These are phyloP conservation scores for Monosporascus sp. DNA, from an alignment of 2,329 filamentous ascomycete genomes.

Conservation along the genomic window DNA sequence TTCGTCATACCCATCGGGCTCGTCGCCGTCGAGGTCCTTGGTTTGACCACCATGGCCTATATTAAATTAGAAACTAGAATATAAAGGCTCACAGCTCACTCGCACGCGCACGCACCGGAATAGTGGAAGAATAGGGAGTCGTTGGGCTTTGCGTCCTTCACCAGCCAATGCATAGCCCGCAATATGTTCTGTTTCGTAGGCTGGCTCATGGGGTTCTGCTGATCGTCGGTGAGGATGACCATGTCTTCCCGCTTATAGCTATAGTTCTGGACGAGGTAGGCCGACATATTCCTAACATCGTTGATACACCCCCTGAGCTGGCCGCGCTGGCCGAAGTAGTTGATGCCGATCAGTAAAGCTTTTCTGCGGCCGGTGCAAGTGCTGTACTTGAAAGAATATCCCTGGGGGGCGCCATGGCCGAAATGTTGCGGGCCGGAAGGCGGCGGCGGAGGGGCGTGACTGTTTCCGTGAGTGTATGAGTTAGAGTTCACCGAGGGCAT, in stretches of 20 bases:
- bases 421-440: constrained; percentile 65
- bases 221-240: constrained; percentile 93
- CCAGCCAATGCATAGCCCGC: constrained; percentile 95
- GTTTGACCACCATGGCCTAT: constrained; percentile 71
- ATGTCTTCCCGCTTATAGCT: constrained; percentile 94
- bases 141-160: constrained; percentile 87
- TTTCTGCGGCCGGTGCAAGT: constrained; percentile 85
- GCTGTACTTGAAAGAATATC: constrained; percentile 86
- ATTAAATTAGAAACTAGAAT: constrained; percentile 10
- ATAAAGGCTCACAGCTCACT: constrained; percentile 3
- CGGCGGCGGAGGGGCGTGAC: constrained; percentile 58
- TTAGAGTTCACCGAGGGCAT: constrained; percentile 43
- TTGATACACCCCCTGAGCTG: constrained; percentile 94
- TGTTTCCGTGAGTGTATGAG: constrained; percentile 52
- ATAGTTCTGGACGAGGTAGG: constrained; percentile 82
- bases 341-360: constrained; percentile 88
- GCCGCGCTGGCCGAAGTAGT: constrained; percentile 90
- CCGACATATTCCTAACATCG: constrained; percentile 95
- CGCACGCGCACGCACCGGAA: constrained; percentile 55
- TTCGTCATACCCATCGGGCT: constrained; percentile 73
- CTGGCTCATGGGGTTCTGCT: constrained; percentile 95
- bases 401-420: constrained; percentile 72
- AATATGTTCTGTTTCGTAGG: constrained; percentile 94
- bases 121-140: constrained; percentile 98
- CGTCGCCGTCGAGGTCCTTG: constrained; percentile 67